phyloP scores from a whole-genome alignment of 495 filamentous ascomycete genomes.

The Penicillium manginii region DNA sequence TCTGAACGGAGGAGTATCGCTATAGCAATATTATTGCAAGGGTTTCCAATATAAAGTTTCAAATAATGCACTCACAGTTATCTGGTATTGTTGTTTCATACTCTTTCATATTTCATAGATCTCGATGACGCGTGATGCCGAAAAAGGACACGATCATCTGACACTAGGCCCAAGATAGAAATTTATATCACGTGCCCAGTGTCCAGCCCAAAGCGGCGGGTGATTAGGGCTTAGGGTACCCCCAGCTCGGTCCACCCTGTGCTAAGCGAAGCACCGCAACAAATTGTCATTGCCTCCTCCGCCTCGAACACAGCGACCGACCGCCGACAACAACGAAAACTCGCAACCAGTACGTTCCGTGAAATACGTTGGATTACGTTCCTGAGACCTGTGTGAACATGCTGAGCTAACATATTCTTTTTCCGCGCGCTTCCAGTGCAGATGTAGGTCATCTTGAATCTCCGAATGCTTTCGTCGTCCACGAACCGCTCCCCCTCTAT shows the following conservation, averaged over 20 bases:
- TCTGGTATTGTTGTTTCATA: neutral
- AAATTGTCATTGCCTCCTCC: slow-evolving; percentile 50
- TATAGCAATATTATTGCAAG: too few relatives aligned
- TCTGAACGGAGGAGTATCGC: too few relatives aligned
- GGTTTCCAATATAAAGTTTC: too few relatives aligned
- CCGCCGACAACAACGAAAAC: slow-evolving; percentile 55
- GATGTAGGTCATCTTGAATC: slow-evolving; percentile 62
- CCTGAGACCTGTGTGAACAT: slow-evolving; percentile 21
- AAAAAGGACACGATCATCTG: too few relatives aligned
- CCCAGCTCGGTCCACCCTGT: slow-evolving; percentile 37
- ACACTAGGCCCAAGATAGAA: too few relatives aligned
- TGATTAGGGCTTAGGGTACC: slow-evolving; percentile 47
- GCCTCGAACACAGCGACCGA: slow-evolving; percentile 51
- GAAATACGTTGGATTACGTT: slow-evolving; percentile 15
- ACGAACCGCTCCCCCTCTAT: slow-evolving; percentile 16
- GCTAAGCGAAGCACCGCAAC: slow-evolving; percentile 54
- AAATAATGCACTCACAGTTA: too few relatives aligned
- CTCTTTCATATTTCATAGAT: slow-evolving; percentile 3
- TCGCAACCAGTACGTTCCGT: slow-evolving; percentile 62
- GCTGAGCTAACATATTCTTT: slow-evolving; percentile 43
- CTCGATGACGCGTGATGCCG: slow-evolving; percentile 6
- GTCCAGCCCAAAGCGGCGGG: slow-evolving; percentile 14
- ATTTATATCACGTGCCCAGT: slow-evolving; percentile 13
- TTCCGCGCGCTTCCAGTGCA: slow-evolving; percentile 65
- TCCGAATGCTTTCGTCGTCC: slow-evolving; percentile 20